Evolutionary conservation across 805 yeast genomes (phyloP), one percentile per base, ranked within the genome.

Genomic region (Maudiozyma turicensis): DNA sequence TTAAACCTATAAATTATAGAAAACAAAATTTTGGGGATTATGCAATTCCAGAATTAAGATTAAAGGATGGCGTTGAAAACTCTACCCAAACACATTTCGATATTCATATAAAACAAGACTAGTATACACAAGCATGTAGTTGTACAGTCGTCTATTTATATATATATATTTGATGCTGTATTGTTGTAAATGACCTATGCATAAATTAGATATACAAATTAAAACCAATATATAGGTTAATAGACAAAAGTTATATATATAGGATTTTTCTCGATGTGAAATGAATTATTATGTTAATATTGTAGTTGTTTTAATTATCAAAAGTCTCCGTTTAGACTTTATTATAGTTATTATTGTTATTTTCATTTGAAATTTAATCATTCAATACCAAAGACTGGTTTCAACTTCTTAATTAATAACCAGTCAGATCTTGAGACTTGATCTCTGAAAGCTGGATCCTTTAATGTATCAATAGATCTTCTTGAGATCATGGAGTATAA

Each of bases 361-460:
- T 28, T 10, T 34, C n/a, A 10, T 11, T 34, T 34, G n/a, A 34
- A 43, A 33, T 6, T 14, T 14, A 30, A 37, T 59, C 57, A 73
- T 58, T 72, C 72, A 54, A 93, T 91, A 65, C 87, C 95, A 60
- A 93, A 86, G 43, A 87, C 77, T 43, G 89, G 80, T 72, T 93
- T 93, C 71, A 93, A 78, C 63, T 85, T 83, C 75, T 86, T 86
- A 63, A 93, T 76, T 67, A 93, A 76, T 52, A 91, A 64, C 99
- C 99, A 93, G 69, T 93, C 99, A 44, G 90, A 95, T 69, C 96
- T 83, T 44, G 91, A 76, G 54, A 93, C 99, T 53, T 86, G 80
- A 60, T 86, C 91, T 70, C 99, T 81, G 81, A 93, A 93, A 4
- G 98, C 97, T 40, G 96, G 95, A 62, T 93, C 99, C 73, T 93